These are phyloP conservation scores for Malus sieversii DNA, from an alignment of 306 rosid genomes.

Conservation along the genomic window DNA sequence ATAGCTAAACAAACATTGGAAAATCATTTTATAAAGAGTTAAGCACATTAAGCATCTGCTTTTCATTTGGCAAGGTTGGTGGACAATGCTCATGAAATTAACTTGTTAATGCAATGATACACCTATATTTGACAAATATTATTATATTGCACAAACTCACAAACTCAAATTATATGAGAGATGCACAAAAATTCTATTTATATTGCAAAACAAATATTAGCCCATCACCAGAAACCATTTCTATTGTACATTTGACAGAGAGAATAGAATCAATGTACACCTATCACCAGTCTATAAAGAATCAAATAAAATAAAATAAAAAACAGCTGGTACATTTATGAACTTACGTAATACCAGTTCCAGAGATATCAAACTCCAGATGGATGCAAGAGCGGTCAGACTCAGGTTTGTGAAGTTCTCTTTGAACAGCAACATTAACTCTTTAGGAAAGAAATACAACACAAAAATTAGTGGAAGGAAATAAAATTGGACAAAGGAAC, in stretches of 20 bases:
- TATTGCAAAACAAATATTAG: neutral
- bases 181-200: neutral
- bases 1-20: neutral
- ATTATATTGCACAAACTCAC: neutral
- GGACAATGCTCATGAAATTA: neutral
- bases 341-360: slow-evolving; percentile 61
- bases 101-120: neutral
- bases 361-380: slow-evolving; percentile 73
- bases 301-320: too few relatives aligned
- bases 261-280: neutral
- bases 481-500: neutral
- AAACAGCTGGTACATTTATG: neutral
- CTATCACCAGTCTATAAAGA: neutral
- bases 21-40: neutral
- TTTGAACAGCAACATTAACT: slow-evolving; percentile 59
- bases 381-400: slow-evolving; percentile 90
- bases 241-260: neutral
- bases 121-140: neutral
- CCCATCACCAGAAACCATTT: neutral
- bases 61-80: neutral
- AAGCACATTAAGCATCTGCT: neutral
- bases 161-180: neutral
- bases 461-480: neutral
- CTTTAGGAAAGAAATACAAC: slow-evolving; percentile 33
- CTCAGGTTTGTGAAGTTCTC: slow-evolving; percentile 73